A percentile compares a stretch with the other conserved stretches of the same genome.
Evolutionary conservation across 495 filamentous ascomycete genomes (phyloP).

Genomic region (Xylaria bambusicola): DNA sequence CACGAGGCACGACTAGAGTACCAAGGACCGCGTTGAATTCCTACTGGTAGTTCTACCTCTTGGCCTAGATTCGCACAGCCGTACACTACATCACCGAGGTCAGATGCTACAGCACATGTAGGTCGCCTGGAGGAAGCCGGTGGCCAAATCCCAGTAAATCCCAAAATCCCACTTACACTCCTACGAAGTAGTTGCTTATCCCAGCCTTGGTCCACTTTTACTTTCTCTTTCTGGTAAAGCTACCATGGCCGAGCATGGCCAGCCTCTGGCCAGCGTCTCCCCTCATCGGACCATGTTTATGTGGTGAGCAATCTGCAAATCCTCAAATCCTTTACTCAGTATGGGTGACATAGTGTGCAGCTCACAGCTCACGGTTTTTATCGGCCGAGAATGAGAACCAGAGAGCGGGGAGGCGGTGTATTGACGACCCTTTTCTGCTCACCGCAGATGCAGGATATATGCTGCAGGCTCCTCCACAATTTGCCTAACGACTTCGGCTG

Average conservation of each 20-base stretch:
- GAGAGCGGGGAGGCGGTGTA: too few species aligned
- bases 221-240: too few species aligned
- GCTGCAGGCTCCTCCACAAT: constrained; percentile 78
- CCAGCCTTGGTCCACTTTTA: constrained; percentile 22
- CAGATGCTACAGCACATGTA: too few species aligned
- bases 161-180: too few species aligned
- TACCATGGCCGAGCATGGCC: too few species aligned
- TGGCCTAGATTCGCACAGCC: not conserved
- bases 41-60: constrained; percentile 2
- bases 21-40: not conserved
- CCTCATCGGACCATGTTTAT: not conserved
- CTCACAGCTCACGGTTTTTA: too few species aligned
- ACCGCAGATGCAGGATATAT: constrained; percentile 72
- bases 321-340: constrained; percentile 16
- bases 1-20: not conserved
- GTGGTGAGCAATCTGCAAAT: constrained; percentile 13
- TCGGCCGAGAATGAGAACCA: too few species aligned
- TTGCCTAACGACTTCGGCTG: constrained; percentile 74
- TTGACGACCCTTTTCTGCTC: constrained; percentile 18
- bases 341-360: too few species aligned
- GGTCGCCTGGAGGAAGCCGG: not conserved
- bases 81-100: too few species aligned
- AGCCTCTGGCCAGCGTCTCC: too few species aligned
- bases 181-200: constrained; percentile 4
- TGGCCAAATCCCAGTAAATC: not conserved